phyloP scores from a whole-genome alignment of 805 yeast species.

The Vanderwaltozyma yarrowii region DNA sequence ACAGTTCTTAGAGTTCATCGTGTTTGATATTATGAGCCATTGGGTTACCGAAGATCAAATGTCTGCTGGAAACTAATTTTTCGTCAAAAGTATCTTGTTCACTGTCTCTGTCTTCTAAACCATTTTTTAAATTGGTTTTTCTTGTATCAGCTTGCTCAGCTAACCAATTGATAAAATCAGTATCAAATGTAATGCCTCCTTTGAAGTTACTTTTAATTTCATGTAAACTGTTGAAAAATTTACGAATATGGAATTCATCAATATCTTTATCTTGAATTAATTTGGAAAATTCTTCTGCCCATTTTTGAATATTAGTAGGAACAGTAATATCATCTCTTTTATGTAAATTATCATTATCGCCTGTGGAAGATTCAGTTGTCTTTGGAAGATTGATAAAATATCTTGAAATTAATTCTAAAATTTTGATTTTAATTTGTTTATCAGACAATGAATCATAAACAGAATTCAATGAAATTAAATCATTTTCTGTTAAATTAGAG shows the following conservation, averaged over 20 bases:
- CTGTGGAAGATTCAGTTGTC: background rate
- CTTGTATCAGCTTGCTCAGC: slow-evolving; percentile 34
- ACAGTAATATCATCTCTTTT: slow-evolving; percentile 6
- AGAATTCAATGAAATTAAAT: slow-evolving; percentile 13
- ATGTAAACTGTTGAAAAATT: slow-evolving; percentile 33
- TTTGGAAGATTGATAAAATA: slow-evolving; percentile 6
- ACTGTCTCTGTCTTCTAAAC: slow-evolving; percentile 21
- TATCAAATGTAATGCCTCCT: slow-evolving; percentile 26
- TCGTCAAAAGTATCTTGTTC: slow-evolving; percentile 30
- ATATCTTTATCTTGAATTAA: slow-evolving; percentile 18
- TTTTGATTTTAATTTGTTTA: slow-evolving; percentile 18
- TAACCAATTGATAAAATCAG: slow-evolving; percentile 56
- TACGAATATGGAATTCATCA: slow-evolving; percentile 34
- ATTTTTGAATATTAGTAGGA: slow-evolving; percentile 11
- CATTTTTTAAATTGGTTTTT: slow-evolving; percentile 15
- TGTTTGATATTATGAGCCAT: slow-evolving; percentile 52
- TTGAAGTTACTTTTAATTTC: slow-evolving; percentile 26
- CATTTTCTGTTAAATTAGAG: slow-evolving; percentile 4
- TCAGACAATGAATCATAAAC: slow-evolving; percentile 12
- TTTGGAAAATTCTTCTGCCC: slow-evolving; percentile 21
- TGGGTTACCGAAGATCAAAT: slow-evolving; percentile 68
- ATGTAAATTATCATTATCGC: slow-evolving; percentile 2
- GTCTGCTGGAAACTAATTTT: slow-evolving; percentile 41
- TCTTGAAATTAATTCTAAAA: slow-evolving; percentile 22
- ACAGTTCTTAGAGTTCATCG: slow-evolving; percentile 6